phyloP scores from a whole-genome alignment of 75 land plant species.

The Pinus tabuliformis region DNA sequence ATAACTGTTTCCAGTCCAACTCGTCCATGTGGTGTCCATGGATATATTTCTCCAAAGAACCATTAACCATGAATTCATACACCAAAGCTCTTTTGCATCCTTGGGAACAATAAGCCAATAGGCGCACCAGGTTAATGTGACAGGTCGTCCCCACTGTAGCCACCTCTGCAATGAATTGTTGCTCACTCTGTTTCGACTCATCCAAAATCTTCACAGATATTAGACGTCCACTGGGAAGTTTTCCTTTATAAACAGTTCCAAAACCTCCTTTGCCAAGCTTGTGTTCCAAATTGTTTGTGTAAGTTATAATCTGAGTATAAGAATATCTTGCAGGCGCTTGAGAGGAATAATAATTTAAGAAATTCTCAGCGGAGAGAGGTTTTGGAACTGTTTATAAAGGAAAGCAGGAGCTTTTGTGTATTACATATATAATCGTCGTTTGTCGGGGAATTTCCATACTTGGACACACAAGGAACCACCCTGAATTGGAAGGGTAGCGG shows the following conservation, averaged over 20 bases:
- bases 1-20: not conserved
- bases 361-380: not conserved
- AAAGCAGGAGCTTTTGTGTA: no score
- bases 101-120: constrained; percentile 33
- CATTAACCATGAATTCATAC: constrained; percentile 26
- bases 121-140: constrained; percentile 32
- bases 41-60: not conserved
- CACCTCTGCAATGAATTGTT: constrained; percentile 17
- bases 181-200: not conserved
- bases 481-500: no score
- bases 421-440: no score
- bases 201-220: constrained; percentile 4
- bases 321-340: constrained; percentile 4
- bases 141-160: constrained; percentile 22
- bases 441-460: no score
- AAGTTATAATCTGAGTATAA: not conserved
- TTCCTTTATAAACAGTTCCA: constrained; percentile 16
- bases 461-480: no score
- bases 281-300: constrained; percentile 5
- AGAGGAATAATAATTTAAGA: not conserved
- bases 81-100: constrained; percentile 4
- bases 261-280: constrained; percentile 15
- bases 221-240: not conserved
- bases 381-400: no score
- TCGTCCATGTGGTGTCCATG: not conserved